Conservation (phyloP, 129 eudicot species). For the Escallonia rubra region DNA sequence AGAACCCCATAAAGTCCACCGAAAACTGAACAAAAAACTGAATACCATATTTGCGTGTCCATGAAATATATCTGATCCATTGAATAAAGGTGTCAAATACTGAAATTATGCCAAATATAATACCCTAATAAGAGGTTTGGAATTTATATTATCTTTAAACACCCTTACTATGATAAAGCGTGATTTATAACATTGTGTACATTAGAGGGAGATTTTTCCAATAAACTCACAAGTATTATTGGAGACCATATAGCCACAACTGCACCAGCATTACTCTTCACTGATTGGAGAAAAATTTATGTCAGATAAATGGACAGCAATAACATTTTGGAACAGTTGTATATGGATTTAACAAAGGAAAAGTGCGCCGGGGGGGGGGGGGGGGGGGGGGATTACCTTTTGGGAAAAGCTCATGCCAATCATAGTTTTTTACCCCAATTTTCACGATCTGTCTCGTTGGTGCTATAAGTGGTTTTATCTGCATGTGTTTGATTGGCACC, state of each 20-base stretch:
- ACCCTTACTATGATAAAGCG: background rate
- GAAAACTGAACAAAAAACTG: conserved; percentile 81
- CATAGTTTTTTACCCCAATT: conserved; percentile 57
- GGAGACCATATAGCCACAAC: conserved; percentile 94
- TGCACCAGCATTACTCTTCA: conserved; percentile 89
- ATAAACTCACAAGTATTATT: conserved; percentile 67
- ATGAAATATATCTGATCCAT: conserved; percentile 79
- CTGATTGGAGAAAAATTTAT: conserved; percentile 32
- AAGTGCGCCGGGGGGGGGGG: no score
- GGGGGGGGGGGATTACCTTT: conserved; percentile 38
- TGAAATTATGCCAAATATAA: background rate
- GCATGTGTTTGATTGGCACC: conserved; percentile 22
- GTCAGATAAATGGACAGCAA: conserved; percentile 23
- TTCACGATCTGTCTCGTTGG: conserved; percentile 86
- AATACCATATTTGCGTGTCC: conserved; percentile 99
- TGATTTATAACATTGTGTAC: background rate
- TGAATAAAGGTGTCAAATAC: background rate
- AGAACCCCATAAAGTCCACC: conserved; percentile 87
- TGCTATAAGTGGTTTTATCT: conserved; percentile 91
- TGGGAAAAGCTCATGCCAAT: conserved; percentile 92
- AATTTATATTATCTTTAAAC: no score
- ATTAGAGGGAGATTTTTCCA: background rate
- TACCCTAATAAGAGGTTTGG: no score
- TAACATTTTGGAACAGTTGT: background rate
- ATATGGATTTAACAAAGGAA: background rate